Percentiles rank a stretch among this genome's conserved stretches.
These are phyloP conservation scores for Raphidocelis subcapitata DNA, from an alignment of 139 green algal species.

Conservation along the genomic window DNA sequence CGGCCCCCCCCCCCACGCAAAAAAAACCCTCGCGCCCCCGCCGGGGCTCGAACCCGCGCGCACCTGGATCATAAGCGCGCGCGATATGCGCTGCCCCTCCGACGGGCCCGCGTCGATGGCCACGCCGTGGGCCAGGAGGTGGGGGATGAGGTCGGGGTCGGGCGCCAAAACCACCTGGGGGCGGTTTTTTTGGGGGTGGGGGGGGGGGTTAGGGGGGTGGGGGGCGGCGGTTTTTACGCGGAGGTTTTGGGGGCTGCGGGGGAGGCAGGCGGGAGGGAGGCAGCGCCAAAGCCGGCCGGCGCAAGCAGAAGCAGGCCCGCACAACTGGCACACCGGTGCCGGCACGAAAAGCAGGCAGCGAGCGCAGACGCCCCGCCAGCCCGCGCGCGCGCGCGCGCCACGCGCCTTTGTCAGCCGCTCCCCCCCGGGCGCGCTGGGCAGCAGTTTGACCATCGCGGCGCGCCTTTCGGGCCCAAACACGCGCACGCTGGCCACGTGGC, in stretches of 20 bases:
- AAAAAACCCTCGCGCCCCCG: conserved; percentile 7
- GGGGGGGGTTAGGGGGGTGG: too few relatives aligned
- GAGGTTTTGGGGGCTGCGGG: background rate
- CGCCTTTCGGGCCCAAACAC: conserved; percentile 52
- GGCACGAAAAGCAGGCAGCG: background rate
- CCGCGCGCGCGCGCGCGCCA: too few relatives aligned
- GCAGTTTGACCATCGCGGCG: conserved; percentile 58
- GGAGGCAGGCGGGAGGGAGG: background rate
- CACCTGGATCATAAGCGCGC: conserved; percentile 46
- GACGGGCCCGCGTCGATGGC: conserved; percentile 12
- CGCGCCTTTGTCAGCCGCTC: conserved; percentile 51
- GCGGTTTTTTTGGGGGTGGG: too few relatives aligned
- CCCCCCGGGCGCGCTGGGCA: conserved; percentile 67
- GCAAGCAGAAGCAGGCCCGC: background rate
- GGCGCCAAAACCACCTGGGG: conserved; percentile 68
- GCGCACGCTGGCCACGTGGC: conserved; percentile 60
- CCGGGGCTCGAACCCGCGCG: too few relatives aligned
- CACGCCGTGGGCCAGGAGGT: conserved; percentile 72
- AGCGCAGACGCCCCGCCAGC: background rate
- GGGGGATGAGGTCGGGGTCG: conserved; percentile 80
- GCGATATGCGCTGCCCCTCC: conserved; percentile 24
- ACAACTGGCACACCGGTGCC: background rate
- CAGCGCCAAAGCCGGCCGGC: background rate
- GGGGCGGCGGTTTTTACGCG: conserved; percentile 29
- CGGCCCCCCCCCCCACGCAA: background rate